phyloP scores from a whole-genome alignment of 1,284 basidiomycete genomes.

The Papiliotrema fonsecae region DNA sequence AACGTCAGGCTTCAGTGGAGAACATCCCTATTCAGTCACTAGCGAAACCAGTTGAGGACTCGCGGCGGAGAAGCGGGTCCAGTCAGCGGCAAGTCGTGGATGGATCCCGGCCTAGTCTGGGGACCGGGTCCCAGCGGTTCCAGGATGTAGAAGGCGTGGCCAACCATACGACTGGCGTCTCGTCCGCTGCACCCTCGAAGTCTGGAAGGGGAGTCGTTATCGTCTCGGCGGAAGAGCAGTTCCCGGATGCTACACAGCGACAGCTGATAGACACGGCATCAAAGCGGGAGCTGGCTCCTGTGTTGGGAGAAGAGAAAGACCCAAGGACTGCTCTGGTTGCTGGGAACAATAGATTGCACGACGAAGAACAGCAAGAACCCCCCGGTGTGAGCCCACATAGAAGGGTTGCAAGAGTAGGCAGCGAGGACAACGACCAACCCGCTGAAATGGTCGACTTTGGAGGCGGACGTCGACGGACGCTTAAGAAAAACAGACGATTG shows the following conservation, averaged over 20 bases:
- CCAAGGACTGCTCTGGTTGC: too few relatives aligned
- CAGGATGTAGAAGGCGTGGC: too few relatives aligned
- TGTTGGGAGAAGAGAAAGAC: too few relatives aligned
- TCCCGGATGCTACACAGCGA: too few relatives aligned
- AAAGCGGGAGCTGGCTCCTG: too few relatives aligned
- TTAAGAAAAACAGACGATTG: conserved; percentile 15
- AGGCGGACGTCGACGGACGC: not conserved
- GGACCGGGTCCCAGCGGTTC: not conserved
- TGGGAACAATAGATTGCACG: too few relatives aligned
- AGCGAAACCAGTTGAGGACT: not conserved
- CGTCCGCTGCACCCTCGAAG: too few relatives aligned
- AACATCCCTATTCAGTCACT: conserved; percentile 6
- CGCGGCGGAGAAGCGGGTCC: not conserved
- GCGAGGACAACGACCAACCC: not conserved
- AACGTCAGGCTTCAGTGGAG: not conserved
- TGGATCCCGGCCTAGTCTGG: not conserved
- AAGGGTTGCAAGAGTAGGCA: not conserved
- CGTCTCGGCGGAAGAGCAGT: too few relatives aligned
- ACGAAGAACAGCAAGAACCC: not conserved
- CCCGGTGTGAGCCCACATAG: not conserved
- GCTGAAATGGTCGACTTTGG: not conserved
- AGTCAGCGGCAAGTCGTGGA: not conserved
- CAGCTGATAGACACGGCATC: too few relatives aligned
- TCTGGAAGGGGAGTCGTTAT: too few relatives aligned
- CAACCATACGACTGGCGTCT: too few relatives aligned